phyloP scores from a whole-genome alignment of 108 stramenopile species.

The Tribonema minus region DNA sequence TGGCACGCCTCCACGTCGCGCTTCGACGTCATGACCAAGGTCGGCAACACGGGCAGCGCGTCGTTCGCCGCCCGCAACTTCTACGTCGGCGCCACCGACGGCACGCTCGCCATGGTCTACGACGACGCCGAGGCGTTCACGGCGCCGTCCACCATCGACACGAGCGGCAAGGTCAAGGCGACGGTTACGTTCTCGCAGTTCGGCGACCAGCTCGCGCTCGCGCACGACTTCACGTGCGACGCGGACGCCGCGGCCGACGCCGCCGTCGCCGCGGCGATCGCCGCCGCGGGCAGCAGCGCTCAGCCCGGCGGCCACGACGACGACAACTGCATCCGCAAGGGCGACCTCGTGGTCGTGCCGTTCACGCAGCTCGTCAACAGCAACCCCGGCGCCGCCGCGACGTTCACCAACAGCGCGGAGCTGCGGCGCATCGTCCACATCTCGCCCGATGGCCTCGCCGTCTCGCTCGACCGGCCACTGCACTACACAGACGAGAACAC shows the following conservation, averaged over 20 bases:
- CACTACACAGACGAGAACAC: no score
- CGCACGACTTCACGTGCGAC: constrained; percentile 38
- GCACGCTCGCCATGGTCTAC: no score
- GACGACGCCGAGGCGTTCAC: no score
- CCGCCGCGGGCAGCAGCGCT: no score
- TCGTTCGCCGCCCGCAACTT: no score
- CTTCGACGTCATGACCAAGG: constrained; percentile 50
- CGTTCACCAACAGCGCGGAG: constrained; percentile 52
- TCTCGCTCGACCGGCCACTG: constrained; percentile 55
- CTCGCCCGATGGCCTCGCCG: constrained; percentile 22
- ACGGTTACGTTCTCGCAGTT: no score
- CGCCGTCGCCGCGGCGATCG: no score
- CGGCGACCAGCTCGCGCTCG: no score
- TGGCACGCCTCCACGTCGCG: constrained; percentile 48
- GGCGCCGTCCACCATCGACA: no score
- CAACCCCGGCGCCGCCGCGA: constrained; percentile 46
- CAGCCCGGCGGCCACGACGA: no score
- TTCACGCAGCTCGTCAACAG: not conserved
- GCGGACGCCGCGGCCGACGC: constrained; percentile 53
- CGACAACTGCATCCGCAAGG: constrained; percentile 64
- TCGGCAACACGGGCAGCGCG: constrained; percentile 36
- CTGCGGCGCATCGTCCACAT: constrained; percentile 65
- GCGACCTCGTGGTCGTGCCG: constrained; percentile 62
- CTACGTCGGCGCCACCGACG: constrained; percentile 64
- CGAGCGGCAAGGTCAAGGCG: no score